Base-by-base conservation (phyloP, 495 filamentous ascomycete genomes). In the Aspergillus incahuasiensis region DNA sequence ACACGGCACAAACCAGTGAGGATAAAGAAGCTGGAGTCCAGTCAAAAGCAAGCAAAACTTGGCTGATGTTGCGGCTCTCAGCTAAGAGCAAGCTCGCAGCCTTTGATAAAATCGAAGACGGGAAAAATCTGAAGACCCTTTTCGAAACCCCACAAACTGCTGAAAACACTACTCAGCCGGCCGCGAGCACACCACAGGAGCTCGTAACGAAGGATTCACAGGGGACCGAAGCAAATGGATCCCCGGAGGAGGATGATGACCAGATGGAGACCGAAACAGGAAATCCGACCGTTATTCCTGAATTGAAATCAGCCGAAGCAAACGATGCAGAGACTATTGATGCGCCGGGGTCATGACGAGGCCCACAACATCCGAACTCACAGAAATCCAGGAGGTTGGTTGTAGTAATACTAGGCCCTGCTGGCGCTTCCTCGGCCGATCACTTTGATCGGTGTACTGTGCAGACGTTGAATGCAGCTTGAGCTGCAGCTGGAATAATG, bases 41-140 rank as follows among this genome's bases (percentile, higher is more conserved):
- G 46, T 72, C 82, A 3, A 95, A 91, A 67, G 79, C 82, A 20
- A 95, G 89, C 75, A 92, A 95, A 70, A 86, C 82, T 28, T 98
- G 94, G 94, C 82, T 90, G 56, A 85, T 87, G 18, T 73, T 97
- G 43, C 83, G 94, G 35, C 81, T 96, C 52, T 87, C 90, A 4
- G 81, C 84, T 39, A 85, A 79, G 61, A 82, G 73, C 58, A 87
- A 85, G 59, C 81, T 97, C 24, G 78, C 80, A 38, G 65, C 82
- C 12, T 95, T 97, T 64, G 90, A 96, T 65, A 89, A 88, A 66
- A 85, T 96, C 16, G 91, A 95, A 16, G 84, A 91, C 60, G 86
- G 85, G 40, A 86, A 88, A 59, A 89, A 88, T 42, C 59, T 86
- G 34, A 66, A 79, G 39, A 60, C 64, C 18, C 70, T 86, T n/a